Base-by-base conservation (phyloP, 129 eudicot species). In the Ambrosia trifida region DNA sequence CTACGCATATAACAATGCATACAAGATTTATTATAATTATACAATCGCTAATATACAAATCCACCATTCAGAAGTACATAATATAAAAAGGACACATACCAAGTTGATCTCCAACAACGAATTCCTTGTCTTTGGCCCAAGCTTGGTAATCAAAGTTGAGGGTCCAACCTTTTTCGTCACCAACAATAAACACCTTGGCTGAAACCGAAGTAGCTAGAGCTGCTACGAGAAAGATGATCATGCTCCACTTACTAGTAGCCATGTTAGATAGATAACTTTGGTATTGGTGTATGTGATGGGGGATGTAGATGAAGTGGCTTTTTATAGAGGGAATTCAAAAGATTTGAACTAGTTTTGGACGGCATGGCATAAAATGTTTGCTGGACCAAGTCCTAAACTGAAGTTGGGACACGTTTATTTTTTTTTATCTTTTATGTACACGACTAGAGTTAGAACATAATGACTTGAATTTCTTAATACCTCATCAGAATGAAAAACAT, bases 51-150 rank as follows among this genome's bases (percentile, higher is more conserved):
- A 14, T 11, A 46, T 3, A 11, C 2, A 5, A 11, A 46, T 11
- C 52, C 52, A 46, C 11, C 52, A 11, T 46, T 8, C 16, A 46
- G 2, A 40, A 5, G 44, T 40, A 61, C 44, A 40, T 40, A 5
- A 40, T 40, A 10, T 10, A 6, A 40, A 40, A 40, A 40, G 44
- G 14, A 62, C 70, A 47, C 7, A 24, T 64, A 78, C 78, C 73
- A 38, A 72, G 78, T 78, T 33, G 19, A 41, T 78, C 82, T 18
- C 78, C 78, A 0, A 78, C 82, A n/a, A 43, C 53, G 68, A 78
- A 78, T n/a, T 53, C 54, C 20, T 43, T 78, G 9, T 68, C 68
- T 1, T 3, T 33, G 0, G 78, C 66, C 82, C 78, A 78, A 0
- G 78, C 52, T 78, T 71, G 77, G 28, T 78, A 78, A 71, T 78